Conservation (phyloP, 2,329 filamentous ascomycete genomes). For the Phialemoniopsis sp. region DNA sequence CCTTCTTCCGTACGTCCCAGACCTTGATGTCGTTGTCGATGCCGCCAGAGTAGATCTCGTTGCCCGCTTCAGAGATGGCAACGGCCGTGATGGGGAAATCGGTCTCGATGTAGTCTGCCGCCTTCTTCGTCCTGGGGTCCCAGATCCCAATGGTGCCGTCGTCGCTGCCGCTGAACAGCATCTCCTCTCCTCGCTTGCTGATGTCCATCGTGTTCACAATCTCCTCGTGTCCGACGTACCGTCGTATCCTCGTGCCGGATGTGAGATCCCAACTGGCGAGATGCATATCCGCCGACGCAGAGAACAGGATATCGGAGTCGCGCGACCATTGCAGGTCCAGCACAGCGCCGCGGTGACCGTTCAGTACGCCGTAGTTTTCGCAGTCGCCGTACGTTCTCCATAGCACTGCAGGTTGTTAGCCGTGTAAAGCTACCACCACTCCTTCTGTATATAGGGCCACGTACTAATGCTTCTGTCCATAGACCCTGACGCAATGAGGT, state of each 20-base stretch:
- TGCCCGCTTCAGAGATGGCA: slow-evolving; percentile 87
- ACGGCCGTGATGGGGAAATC: slow-evolving; percentile 91
- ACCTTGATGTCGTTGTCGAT: slow-evolving; percentile 98
- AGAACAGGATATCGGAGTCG: slow-evolving; percentile 86
- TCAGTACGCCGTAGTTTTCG: slow-evolving; percentile 88
- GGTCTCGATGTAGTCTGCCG: slow-evolving; percentile 82
- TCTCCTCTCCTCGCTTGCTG: slow-evolving; percentile 83
- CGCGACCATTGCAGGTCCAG: slow-evolving; percentile 95
- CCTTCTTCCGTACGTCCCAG: slow-evolving; percentile 93
- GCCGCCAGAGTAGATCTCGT: slow-evolving; percentile 89
- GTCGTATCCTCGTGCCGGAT: slow-evolving; percentile 84
- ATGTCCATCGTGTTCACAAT: slow-evolving; percentile 91
- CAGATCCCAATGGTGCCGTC: slow-evolving; percentile 93
- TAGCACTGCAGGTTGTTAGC: slow-evolving; percentile 55
- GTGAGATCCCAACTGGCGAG: slow-evolving; percentile 94
- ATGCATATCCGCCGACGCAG: slow-evolving; percentile 89
- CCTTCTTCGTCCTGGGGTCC: slow-evolving; percentile 89
- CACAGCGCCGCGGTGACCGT: slow-evolving; percentile 85
- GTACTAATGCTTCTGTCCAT: slow-evolving; percentile 90
- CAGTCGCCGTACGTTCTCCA: slow-evolving; percentile 92
- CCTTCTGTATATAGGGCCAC: slow-evolving; percentile 18
- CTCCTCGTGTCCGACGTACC: slow-evolving; percentile 90
- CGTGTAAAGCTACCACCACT: slow-evolving; percentile 13
- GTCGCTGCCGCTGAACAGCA: slow-evolving; percentile 87
- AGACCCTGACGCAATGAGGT: slow-evolving; percentile 86